Evolutionary conservation across 2,329 filamentous ascomycete species (phyloP), one percentile per base, ranked within the genome.

Genomic region (Sarocladiaceae sp.): DNA sequence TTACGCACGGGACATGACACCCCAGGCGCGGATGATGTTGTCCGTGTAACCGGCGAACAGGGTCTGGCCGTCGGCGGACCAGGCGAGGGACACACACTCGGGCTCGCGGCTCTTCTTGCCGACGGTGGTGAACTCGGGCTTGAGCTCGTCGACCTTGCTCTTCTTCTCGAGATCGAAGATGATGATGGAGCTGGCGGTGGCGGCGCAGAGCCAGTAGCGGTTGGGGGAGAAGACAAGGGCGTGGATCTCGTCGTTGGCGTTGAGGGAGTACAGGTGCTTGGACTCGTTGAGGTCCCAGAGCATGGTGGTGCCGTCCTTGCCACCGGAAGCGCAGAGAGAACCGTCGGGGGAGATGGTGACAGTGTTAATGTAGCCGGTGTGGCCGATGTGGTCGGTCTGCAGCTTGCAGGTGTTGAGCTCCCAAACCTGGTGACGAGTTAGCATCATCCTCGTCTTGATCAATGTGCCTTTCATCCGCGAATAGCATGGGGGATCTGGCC

Each of bases 111-210:
- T 89, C 88, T 97, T 97, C 88, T 95, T 95, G 78, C 90, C 88
- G 68, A 89, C 85, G 68, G 89, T 81, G 66, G 89, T 79, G 79
- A 93, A 96, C 72, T 98, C 93, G 59, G 91, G 91, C 85, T 95
- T 96, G 72, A 98, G 84, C 83, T 97, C 93, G 64, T 97, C 91
- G 67, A 97, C 91, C 86, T 96, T 97, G 85, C 85, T 94, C 90
- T 98, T 98, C 90, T 98, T 98, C 88, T 98, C 93, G 60, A 98
- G 83, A 68, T 98, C 93, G 78, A 98, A 98, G 82, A 98, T 97
- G 82, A 96, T 96, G 82, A 98, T 97, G 82, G 83, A 89, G 76
- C 82, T 88, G 67, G 88, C 81, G 54, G 93, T 98, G 68, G 93
- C 93, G 67, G 93, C 93, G 82, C 93, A 98, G 61, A 98, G 85